These are phyloP conservation scores for Guyanaporus albipodus DNA, from an alignment of 768 basidiomycete genomes.

Conservation along the genomic window DNA sequence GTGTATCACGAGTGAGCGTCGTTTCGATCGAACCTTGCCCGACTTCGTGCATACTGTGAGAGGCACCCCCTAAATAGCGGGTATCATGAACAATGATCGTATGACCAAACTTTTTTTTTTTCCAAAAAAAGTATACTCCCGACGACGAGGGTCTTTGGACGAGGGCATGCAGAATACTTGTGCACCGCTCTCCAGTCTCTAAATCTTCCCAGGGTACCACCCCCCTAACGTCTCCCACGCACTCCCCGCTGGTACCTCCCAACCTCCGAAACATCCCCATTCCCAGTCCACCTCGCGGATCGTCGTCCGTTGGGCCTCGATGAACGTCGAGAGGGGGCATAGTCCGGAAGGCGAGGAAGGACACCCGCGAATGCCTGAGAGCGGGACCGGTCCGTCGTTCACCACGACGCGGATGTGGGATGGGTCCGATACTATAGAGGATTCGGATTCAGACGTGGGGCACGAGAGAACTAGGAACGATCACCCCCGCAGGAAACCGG, in stretches of 20 bases:
- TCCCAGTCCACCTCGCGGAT: constrained; percentile 67
- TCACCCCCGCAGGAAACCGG: background rate
- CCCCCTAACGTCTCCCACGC: constrained; percentile 58
- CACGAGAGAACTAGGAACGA: constrained; percentile 65
- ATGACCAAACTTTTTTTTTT: too few species aligned
- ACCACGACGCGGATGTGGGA: constrained; percentile 75
- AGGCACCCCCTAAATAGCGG: too few species aligned
- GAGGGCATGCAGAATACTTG: too few species aligned
- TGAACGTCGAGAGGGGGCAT: constrained; percentile 71
- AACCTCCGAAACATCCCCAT: constrained; percentile 74
- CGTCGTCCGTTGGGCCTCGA: constrained; percentile 62
- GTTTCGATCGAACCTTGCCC: too few species aligned
- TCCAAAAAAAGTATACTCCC: too few species aligned
- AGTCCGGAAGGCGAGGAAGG: constrained; percentile 56
- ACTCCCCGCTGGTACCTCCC: constrained; percentile 61
- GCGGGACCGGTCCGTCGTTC: constrained; percentile 83
- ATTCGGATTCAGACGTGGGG: constrained; percentile 3
- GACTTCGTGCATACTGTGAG: too few species aligned
- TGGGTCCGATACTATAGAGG: constrained; percentile 23
- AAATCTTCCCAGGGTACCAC: constrained; percentile 17
- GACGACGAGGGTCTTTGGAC: too few species aligned
- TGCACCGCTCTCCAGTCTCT: too few species aligned
- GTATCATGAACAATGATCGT: too few species aligned
- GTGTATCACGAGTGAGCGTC: too few species aligned
- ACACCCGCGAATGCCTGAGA: constrained; percentile 75